Conservation (phyloP, 148 eudicot genomes). For the Oxyria digyna region DNA sequence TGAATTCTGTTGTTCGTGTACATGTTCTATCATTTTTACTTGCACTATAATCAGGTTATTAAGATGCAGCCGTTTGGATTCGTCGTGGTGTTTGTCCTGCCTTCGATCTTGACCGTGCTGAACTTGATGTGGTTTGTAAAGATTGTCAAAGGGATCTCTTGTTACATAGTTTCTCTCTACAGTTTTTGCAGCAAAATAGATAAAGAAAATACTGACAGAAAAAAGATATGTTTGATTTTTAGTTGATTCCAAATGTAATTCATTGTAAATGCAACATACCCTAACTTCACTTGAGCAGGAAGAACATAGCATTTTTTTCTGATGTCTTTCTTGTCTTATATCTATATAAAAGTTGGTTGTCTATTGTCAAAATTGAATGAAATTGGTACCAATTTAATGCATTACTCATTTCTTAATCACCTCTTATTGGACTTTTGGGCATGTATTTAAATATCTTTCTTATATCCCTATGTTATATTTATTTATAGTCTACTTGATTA, state of each 20-base stretch:
- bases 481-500: too few species aligned
- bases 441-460: too few species aligned
- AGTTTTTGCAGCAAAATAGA: neutral
- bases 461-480: too few species aligned
- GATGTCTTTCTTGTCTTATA: neutral
- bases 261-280: constrained; percentile 1
- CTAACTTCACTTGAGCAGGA: neutral
- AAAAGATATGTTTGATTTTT: neutral
- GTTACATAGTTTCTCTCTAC: neutral
- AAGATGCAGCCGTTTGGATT: constrained; percentile 71
- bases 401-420: too few species aligned
- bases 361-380: too few species aligned
- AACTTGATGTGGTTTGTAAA: constrained; percentile 96
- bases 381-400: too few species aligned
- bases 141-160: constrained; percentile 58
- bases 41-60: constrained; percentile 75
- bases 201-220: neutral
- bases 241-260: neutral
- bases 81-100: constrained; percentile 66
- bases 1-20: constrained; percentile 87
- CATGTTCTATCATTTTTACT: constrained; percentile 87
- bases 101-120: constrained; percentile 55
- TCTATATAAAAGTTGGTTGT: too few species aligned
- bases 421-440: too few species aligned
- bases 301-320: neutral